Conservation (phyloP, 805 yeast genomes). For the Ogataea philodendri region DNA sequence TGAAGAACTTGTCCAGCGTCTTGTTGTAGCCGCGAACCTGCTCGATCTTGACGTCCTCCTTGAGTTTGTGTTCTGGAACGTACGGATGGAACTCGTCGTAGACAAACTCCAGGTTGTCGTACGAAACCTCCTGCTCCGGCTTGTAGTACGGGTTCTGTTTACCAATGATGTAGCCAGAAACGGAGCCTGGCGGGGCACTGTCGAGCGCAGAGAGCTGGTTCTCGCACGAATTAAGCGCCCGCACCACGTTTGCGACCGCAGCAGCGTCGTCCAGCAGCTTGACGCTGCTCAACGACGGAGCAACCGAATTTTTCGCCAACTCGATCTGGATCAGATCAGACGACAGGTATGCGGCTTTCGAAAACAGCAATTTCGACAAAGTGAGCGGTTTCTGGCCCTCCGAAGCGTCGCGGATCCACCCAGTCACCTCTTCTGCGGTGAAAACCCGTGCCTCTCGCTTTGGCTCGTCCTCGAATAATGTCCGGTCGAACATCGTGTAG, state of each 20-base stretch:
- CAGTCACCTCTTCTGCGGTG: slow-evolving; percentile 32
- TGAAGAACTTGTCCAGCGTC: slow-evolving; percentile 80
- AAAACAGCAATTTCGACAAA: slow-evolving; percentile 66
- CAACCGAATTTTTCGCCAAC: slow-evolving; percentile 45
- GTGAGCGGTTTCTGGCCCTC: slow-evolving; percentile 47
- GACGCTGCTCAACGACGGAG: slow-evolving; percentile 35
- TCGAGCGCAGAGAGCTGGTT: slow-evolving; percentile 39
- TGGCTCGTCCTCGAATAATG: slow-evolving; percentile 38
- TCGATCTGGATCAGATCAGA: slow-evolving; percentile 70
- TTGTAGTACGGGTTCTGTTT: slow-evolving; percentile 54
- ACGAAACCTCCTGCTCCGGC: slow-evolving; percentile 37
- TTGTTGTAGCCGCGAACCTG: slow-evolving; percentile 67
- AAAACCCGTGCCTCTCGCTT: slow-evolving; percentile 19
- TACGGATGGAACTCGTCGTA: slow-evolving; percentile 58
- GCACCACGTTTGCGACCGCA: too few relatives aligned
- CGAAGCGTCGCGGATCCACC: slow-evolving; percentile 42
- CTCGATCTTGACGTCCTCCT: slow-evolving; percentile 37
- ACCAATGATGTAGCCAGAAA: slow-evolving; percentile 61
- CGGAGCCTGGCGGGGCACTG: slow-evolving; percentile 33
- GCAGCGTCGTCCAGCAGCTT: slow-evolving; percentile 34
- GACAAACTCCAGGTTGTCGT: slow-evolving; percentile 39
- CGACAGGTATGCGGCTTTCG: slow-evolving; percentile 70
- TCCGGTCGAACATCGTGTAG: slow-evolving; percentile 59
- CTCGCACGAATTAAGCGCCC: slow-evolving; percentile 52
- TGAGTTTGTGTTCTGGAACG: slow-evolving; percentile 38